Evolutionary conservation across 768 basidiomycete species (phyloP), one percentile per base, ranked within the genome.

Genomic region (Clavaria fumosa): DNA sequence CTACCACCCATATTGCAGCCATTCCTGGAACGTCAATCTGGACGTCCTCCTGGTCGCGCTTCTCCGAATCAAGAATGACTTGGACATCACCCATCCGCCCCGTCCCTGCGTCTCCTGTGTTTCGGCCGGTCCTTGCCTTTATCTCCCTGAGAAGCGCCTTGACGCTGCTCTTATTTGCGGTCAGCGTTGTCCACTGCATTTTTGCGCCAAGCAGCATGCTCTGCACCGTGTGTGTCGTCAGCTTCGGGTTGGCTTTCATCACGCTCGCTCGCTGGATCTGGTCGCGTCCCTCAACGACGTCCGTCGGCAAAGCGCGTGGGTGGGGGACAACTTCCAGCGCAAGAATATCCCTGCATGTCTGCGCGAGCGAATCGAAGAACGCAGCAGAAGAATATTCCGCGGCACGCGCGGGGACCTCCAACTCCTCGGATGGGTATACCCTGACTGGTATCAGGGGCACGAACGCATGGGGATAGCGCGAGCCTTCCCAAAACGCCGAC

Each of bases 171-270:
- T 72, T 65, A 47, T 93, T 91, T 6, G 84, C 84, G 3, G 86
- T 90, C 34, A 91, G 59, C n/a, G 82, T 85, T 43, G 88, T 90
- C 80, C 81, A 78, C 0, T 77, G 75, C 19, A 68, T 57, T 26
- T 57, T 57, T 0, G 78, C 71, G 11, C 86, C 88, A 50, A 69
- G 70, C 14, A 75, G 57, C 60, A 89, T 61, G 38, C 78, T 82
- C 39, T 72, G 65, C 6, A 82, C 69, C 0, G 88, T 90, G 52
- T 90, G 86, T 6, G 67, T 68, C 0, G 85, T 86, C 22, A 84
- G 57, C 21, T 67, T 67, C 1, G 70, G 64, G 43, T 74, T 73
- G 14, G 62, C 64, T 40, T 62, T 69, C 15, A 67, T 71, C 15
- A 69, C 69, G 2, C 58, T 55, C 1, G 72, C 69, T 1, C 71